Evolutionary conservation across 2,329 filamentous ascomycete genomes (phyloP), one percentile per base, ranked within the genome.

Genomic region (Diplodia seriata): DNA sequence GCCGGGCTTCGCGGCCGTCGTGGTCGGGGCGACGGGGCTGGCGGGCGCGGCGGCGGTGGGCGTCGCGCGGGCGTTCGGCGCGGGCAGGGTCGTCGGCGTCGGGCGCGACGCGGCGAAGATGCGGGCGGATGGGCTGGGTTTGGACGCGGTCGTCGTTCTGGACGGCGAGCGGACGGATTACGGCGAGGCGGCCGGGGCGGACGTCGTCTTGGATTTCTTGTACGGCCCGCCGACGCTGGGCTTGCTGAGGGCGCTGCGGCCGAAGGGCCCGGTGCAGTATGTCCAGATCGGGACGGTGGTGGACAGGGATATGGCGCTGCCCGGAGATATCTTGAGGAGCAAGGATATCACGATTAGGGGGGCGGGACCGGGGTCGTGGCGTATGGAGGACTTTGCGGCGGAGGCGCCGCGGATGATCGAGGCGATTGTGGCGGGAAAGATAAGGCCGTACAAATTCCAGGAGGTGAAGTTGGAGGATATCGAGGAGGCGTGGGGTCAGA

Each of bases 201-300:
- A 88, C 69, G 79, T 88, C 2, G 80, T 88, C 3, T 76, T 89
- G 1, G 86, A 89, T 72, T 89, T 87, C 71, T 76, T 89, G 8
- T 87, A 85, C 74, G 86, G 86, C 0, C 59, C 59, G 59, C 59
- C 59, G 15, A 38, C 81, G 0, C 71, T 78, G 12, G 79, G 80
- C 5, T 74, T 84, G 11, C 76, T 87, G 8, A 71, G 74, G 5
- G 79, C 78, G 3, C 72, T 86, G 20, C 78, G 75, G 43, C 77
- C 79, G 1, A 74, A 73, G 36, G 79, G 77, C n/a, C 78, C 82
- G 0, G 78, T 85, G 29, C 84, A 86, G 68, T 86, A 84, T 73
- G 81, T 87, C 12, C 82, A 84, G 63, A 84, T 87, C 66, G 85
- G 86, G 5, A 75, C 77, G 1, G 71, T 87, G 53, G 80, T 81